These are phyloP conservation scores for Pseudopithomyces chartarum DNA, from an alignment of 2,329 filamentous ascomycete genomes.

Conservation along the genomic window DNA sequence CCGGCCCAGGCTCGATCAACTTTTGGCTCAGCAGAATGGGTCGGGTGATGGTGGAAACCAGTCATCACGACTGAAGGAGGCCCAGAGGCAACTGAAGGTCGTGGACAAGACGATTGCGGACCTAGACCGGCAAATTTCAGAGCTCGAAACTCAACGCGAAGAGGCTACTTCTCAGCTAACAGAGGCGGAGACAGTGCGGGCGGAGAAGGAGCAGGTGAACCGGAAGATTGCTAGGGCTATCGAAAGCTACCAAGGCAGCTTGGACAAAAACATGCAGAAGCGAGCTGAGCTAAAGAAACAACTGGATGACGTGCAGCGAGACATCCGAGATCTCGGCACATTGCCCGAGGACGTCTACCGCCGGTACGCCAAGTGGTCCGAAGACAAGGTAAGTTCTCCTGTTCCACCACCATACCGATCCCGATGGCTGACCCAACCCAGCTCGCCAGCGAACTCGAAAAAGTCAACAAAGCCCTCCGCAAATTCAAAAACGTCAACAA, in stretches of 20 bases:
- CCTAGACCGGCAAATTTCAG: conserved; percentile 70
- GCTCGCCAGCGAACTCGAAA: conserved; percentile 69
- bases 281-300: conserved; percentile 79
- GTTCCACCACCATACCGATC: background rate
- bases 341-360: conserved; percentile 92
- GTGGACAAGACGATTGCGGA: conserved; percentile 69
- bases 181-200: conserved; percentile 62
- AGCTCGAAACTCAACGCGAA: conserved; percentile 77
- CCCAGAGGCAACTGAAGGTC: conserved; percentile 80
- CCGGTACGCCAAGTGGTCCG: conserved; percentile 83
- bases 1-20: conserved; percentile 82
- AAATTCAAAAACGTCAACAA: conserved; percentile 99
- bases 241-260: conserved; percentile 82
- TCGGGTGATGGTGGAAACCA: conserved; percentile 59
- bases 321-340: conserved; percentile 90
- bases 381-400: conserved; percentile 66
- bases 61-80: conserved; percentile 71
- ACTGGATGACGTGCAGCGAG: conserved; percentile 79
- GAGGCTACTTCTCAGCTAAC: conserved; percentile 58
- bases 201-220: conserved; percentile 71
- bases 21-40: conserved; percentile 55
- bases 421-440: conserved; percentile 24
- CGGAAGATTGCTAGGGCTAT: conserved; percentile 78
- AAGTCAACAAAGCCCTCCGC: conserved; percentile 89
- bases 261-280: conserved; percentile 91